Evolutionary conservation across 179 eudicot genomes (phyloP).

Genomic region (Gypsophila paniculata): DNA sequence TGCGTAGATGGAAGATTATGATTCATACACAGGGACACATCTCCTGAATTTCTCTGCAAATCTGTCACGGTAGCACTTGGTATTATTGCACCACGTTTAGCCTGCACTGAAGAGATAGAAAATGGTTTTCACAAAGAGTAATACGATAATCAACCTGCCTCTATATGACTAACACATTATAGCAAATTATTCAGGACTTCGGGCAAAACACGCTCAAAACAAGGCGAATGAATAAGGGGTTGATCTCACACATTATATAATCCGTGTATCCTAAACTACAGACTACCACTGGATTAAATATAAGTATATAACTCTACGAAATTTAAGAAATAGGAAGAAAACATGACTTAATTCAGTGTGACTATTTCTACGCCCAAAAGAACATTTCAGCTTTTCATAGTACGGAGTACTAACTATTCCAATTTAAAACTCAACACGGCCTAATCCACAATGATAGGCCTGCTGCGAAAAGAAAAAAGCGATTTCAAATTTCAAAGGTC

Average conservation of each 20-base stretch:
- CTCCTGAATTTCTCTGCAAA: slow-evolving; percentile 43
- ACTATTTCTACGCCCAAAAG: neutral
- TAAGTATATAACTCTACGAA: neutral
- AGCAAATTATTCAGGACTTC: neutral
- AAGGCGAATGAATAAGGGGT: neutral
- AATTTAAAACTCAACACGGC: no score
- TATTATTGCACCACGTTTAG: slow-evolving; percentile 41
- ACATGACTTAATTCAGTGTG: neutral
- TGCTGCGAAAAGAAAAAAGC: no score
- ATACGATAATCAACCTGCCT: neutral
- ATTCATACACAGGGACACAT: slow-evolving; percentile 38
- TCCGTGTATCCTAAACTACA: neutral
- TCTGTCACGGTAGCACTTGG: slow-evolving; percentile 33
- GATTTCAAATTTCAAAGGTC: slow-evolving; percentile 5
- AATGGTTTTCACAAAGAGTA: slow-evolving; percentile 29
- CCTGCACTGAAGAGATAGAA: slow-evolving; percentile 63
- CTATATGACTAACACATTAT: neutral
- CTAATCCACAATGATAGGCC: no score
- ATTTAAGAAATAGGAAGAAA: neutral
- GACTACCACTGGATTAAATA: neutral
- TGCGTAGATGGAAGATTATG: slow-evolving; percentile 27
- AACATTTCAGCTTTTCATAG: neutral
- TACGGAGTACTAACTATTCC: no score
- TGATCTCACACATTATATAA: neutral
- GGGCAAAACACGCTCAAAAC: slow-evolving; percentile 3